Evolutionary conservation across 371 early-diverging fungal species (phyloP).

Genomic region (Mortierella sp.): DNA sequence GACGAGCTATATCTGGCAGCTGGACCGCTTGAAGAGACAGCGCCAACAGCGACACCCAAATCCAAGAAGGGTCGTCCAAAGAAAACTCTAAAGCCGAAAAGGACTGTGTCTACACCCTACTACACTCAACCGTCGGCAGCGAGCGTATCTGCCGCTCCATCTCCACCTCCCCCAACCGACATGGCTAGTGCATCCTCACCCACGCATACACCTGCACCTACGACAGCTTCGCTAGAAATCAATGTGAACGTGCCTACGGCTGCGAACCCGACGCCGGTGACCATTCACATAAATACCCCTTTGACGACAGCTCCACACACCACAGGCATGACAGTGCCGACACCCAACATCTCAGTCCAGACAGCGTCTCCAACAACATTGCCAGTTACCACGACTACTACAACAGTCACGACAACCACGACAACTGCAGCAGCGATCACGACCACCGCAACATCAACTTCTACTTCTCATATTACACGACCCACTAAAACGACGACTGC

Average conservation of each 20-base stretch:
- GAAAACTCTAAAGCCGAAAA: too few relatives aligned
- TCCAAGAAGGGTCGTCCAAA: too few relatives aligned
- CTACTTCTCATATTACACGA: not conserved
- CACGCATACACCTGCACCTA: too few relatives aligned
- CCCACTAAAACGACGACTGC: conserved; percentile 37
- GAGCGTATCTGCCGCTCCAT: too few relatives aligned
- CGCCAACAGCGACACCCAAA: too few relatives aligned
- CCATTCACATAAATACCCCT: not conserved
- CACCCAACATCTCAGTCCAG: not conserved
- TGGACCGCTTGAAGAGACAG: too few relatives aligned
- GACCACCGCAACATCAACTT: conserved; percentile 3
- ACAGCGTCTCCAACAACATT: not conserved
- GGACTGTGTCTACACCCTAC: too few relatives aligned
- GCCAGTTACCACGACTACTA: conserved; percentile 8
- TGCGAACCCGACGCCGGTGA: not conserved
- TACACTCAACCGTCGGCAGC: too few relatives aligned
- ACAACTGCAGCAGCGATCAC: conserved; percentile 7
- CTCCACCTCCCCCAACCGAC: too few relatives aligned
- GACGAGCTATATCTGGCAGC: too few relatives aligned
- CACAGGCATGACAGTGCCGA: not conserved
- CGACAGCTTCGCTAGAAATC: not conserved
- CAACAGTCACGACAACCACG: conserved; percentile 16
- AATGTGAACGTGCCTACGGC: not conserved
- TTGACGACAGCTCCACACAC: not conserved
- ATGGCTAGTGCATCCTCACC: too few relatives aligned